Base-by-base conservation (phyloP, 768 basidiomycete species). In the Tricholoma sp. region DNA sequence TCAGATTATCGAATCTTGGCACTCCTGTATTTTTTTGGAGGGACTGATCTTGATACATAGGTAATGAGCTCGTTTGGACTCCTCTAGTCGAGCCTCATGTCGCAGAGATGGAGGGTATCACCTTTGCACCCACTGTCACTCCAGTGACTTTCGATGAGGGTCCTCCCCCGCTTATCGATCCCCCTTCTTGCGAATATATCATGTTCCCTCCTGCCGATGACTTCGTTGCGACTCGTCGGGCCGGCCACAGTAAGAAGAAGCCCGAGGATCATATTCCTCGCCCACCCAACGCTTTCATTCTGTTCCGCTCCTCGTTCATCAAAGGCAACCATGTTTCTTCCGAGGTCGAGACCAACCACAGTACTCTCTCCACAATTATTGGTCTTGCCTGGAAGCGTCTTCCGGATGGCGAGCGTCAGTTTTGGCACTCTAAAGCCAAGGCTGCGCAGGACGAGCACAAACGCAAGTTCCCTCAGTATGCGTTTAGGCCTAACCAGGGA, bases 281-380 rank as follows among this genome's bases (percentile, higher is more conserved):
- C 43, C 89, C 89, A 1, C 88, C 89, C 2, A 91, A 92, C 65
- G 90, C 89, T 22, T 92, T 92, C 74, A 92, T 91, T 66, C 80
- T 92, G 64, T 92, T 91, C 77, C 85, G 89, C 59, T 88, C 88
- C 0, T 85, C 86, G 0, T 91, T 91, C 71, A 88, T 91, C 69
- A 88, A 88, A 73, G 80, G 76, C 63, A 85, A 88, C 63, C 86
- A 87, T 63, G 88, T 91, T 61, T 84, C 88, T 8, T 82, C 85
- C 7, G 83, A 80, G 52, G 84, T 91, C 58, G 89, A 91, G 75
- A 88, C 87, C 29, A 90, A 88, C 68, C 89, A 90, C 72, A 86
- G 85, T 63, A 90, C 89, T 3, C 75, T 91, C 16, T 90, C 88
- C 12, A 91, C 89, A 80, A 91, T 90, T 66, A 88, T 91, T 58